Percentiles rank a stretch among this genome's conserved stretches.
These are phyloP conservation scores for Ilyonectria destructans DNA, from an alignment of 2,329 filamentous ascomycete genomes.

Conservation along the genomic window DNA sequence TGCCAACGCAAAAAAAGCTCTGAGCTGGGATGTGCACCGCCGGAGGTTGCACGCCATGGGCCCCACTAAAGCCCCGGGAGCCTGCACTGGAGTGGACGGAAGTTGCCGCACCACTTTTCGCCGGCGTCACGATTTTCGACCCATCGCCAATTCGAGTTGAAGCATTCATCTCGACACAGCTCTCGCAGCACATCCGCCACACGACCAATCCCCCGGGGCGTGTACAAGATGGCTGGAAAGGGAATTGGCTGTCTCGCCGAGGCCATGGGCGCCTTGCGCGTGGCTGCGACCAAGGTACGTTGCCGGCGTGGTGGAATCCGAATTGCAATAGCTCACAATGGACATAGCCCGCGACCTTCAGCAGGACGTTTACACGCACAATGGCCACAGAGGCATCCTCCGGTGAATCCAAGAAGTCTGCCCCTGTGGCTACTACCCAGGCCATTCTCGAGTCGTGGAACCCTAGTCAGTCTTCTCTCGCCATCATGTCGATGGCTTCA, in stretches of 20 bases:
- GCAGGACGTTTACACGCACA: conserved; percentile 65
- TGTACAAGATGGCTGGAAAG: conserved; percentile 61
- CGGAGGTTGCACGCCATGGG: conserved; percentile 24
- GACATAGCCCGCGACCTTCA: conserved; percentile 53
- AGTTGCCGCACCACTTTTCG: conserved; percentile 48
- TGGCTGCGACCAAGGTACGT: conserved; percentile 60
- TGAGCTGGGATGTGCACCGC: conserved; percentile 36
- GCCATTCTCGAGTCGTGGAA: conserved; percentile 61
- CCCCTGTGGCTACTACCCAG: conserved; percentile 44
- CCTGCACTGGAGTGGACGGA: conserved; percentile 46
- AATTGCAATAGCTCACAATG: conserved; percentile 26
- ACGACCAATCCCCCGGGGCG: conserved; percentile 32
- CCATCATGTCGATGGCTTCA: not conserved
- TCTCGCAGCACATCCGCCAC: not conserved
- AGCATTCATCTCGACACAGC: not conserved
- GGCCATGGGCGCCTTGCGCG: conserved; percentile 66
- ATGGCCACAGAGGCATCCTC: conserved; percentile 69
- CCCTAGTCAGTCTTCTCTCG: conserved; percentile 58
- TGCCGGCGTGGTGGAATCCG: not conserved
- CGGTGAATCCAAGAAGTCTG: conserved; percentile 56
- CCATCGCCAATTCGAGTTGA: conserved; percentile 20
- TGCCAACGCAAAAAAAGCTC: conserved; percentile 50
- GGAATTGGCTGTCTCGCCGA: conserved; percentile 67
- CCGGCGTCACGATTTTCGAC: conserved; percentile 49
- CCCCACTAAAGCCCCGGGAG: conserved; percentile 49